Conservation (phyloP, 2,329 filamentous ascomycete species). For the Monilinia aucupariae region DNA sequence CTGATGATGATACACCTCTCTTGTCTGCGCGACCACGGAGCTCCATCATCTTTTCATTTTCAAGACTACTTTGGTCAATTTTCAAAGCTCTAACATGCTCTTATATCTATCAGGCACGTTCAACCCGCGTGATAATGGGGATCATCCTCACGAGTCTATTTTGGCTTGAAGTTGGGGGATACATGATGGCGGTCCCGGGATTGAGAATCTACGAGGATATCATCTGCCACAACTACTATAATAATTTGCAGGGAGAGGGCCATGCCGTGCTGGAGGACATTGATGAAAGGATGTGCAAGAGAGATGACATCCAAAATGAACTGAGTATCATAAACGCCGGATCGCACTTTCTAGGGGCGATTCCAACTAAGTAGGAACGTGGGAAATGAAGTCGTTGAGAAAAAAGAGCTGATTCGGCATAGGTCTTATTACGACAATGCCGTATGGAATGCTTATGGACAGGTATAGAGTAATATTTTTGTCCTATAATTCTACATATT, state of each 20-base stretch:
- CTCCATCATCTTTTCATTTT: not conserved
- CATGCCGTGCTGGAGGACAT: constrained; percentile 31
- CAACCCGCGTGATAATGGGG: constrained; percentile 33
- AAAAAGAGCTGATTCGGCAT: not conserved
- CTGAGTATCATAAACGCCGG: constrained; percentile 37
- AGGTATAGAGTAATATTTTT: constrained; percentile 25
- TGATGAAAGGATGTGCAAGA: constrained; percentile 38
- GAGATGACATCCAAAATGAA: constrained; percentile 36
- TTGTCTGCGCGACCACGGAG: not conserved
- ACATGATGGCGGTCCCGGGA: constrained; percentile 35
- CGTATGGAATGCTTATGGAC: constrained; percentile 39
- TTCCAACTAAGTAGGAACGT: constrained; percentile 28
- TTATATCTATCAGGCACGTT: constrained; percentile 17
- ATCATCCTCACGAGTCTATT: constrained; percentile 35
- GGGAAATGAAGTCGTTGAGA: not conserved
- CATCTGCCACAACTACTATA: constrained; percentile 38
- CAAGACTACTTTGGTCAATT: not conserved
- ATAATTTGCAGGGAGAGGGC: constrained; percentile 23
- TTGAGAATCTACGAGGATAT: constrained; percentile 39
- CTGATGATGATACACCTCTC: not conserved
- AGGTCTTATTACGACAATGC: constrained; percentile 34
- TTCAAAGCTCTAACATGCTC: not conserved
- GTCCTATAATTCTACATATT: not conserved
- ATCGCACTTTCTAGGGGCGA: constrained; percentile 32
- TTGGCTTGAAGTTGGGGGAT: constrained; percentile 29